Base-by-base conservation (phyloP, 495 filamentous ascomycete genomes). In the Tuber umbilicatum region DNA sequence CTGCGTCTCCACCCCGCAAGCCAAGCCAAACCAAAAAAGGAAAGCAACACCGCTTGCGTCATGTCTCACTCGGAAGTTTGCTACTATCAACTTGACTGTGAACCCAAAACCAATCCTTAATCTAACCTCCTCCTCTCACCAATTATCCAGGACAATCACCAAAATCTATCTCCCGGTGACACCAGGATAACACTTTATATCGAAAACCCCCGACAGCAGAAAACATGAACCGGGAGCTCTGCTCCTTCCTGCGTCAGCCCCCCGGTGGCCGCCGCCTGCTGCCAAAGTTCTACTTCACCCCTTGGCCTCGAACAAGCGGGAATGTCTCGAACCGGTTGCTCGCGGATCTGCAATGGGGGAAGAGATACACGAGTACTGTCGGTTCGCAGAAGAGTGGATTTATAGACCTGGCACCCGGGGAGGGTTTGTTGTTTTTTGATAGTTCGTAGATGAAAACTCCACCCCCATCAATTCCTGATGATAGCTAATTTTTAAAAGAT, bases 361-460 rank as follows among this genome's bases (percentile, higher is more conserved):
- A 16, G 39, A 71, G 79, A 47, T 23, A 41, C 31, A 73, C 79
- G 23, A 74, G 75, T 12, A 81, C 80, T 19, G 70, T 78, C 31
- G 79, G 71, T 7, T 23, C 68, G 16, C 23, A 87, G 73, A 86
- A 90, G 77, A 86, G 85, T 14, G 94, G 95, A 3, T 94, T 97
- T 81, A 97, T 99, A 75, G 83, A 87, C 35, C 82, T 91, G 9
- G 85, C 83, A 2, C 83, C 89, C 1, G 91, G 91, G 74, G 93
- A 97, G 84, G 90, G 89, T 0, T 89, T 97, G 38, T 79, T 99
- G 10, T 99, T 94, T 84, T 89, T 99, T 76, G 93, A 97, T 81
- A 97, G 93, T 96, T 84, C 80, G 89, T 83, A 70, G 7, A 77
- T 14, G 17, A 27, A 60, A 17, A 38, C 17, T 45, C 21, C 55